Evolutionary conservation across 768 basidiomycete genomes (phyloP), one percentile per base, ranked within the genome.

Genomic region (Termitomyces sp.): DNA sequence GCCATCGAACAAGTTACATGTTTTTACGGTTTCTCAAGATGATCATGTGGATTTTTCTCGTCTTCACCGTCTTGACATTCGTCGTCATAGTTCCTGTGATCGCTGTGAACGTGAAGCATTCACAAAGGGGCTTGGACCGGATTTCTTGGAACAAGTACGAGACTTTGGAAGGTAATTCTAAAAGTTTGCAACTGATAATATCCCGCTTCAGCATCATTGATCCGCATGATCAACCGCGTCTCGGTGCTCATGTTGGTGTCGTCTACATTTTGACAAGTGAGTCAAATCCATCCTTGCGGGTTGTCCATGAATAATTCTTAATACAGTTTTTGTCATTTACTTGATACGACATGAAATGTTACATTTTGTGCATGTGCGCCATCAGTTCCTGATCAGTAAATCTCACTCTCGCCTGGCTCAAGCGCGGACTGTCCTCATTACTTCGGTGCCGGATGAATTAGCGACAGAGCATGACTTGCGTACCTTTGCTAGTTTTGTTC

Each of bases 381-480:
- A 80, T 48, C 78, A 82, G 59, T 84, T 85, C 67, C 79, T 89
- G 47, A 76, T 86, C 64, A 79, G 77, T 65, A 77, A 78, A 53
- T 77, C 78, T 9, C 87, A 89, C 67, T 81, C 84, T 1, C 73
- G 73, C 6, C 76, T 82, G 12, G 80, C 87, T 8, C 86, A 87
- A 72, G 85, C 87, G 1, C 79, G 83, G 27, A 88, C 88, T 0
- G 85, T 89, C 13, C 81, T 89, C 54, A 77, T 89, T 58, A 86
- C 86, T 0, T 79, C 82, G 39, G 79, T 88, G 5, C 85, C 86
- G 0, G 76, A 81, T 39, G 78, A 83, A 56, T 69, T 82, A 24
- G 77, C 75, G 13, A 78, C 74, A 49, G 81, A 83, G 62, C 69
- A 73, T 30, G 76, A 77, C 37, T 69, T 84, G 13, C 70, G 75